phyloP scores from a whole-genome alignment of 805 yeast species.

The Metschnikowia matae region DNA sequence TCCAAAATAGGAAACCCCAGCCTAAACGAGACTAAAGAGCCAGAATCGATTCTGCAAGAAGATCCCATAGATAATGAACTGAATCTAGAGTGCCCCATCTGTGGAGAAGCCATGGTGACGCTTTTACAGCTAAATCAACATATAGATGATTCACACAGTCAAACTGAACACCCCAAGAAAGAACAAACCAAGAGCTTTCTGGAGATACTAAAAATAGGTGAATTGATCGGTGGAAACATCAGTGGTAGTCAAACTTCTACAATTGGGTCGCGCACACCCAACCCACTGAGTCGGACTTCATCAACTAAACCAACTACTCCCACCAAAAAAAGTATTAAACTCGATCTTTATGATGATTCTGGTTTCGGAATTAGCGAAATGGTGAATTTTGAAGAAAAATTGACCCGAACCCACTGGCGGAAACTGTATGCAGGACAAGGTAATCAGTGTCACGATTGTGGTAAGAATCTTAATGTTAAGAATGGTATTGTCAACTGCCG shows the following conservation, averaged over 20 bases:
- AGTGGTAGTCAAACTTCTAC: neutral
- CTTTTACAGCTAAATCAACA: slow-evolving; percentile 60
- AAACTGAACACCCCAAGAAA: neutral
- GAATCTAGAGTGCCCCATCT: slow-evolving; percentile 59
- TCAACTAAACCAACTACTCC: slow-evolving; percentile 14
- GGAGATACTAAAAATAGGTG: neutral
- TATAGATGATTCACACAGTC: slow-evolving; percentile 59
- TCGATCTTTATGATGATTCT: slow-evolving; percentile 48
- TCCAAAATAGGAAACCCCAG: neutral
- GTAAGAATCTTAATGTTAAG: slow-evolving; percentile 42
- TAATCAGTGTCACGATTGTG: slow-evolving; percentile 44
- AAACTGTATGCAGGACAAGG: slow-evolving; percentile 36
- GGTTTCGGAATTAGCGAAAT: slow-evolving; percentile 32
- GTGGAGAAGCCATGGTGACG: slow-evolving; percentile 54
- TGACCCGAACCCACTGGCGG: slow-evolving; percentile 57
- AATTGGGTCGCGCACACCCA: slow-evolving; percentile 1
- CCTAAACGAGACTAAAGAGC: neutral
- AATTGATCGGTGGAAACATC: too few species aligned
- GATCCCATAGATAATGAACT: neutral
- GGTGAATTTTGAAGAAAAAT: slow-evolving; percentile 11
- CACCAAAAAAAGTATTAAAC: slow-evolving; percentile 33
- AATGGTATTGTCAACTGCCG: slow-evolving; percentile 67
- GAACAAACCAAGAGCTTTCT: neutral
- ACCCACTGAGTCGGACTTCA: slow-evolving; percentile 1
- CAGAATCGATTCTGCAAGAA: neutral